Base-by-base conservation (phyloP, 208 protist genomes). In the Crithidia fasciculata region DNA sequence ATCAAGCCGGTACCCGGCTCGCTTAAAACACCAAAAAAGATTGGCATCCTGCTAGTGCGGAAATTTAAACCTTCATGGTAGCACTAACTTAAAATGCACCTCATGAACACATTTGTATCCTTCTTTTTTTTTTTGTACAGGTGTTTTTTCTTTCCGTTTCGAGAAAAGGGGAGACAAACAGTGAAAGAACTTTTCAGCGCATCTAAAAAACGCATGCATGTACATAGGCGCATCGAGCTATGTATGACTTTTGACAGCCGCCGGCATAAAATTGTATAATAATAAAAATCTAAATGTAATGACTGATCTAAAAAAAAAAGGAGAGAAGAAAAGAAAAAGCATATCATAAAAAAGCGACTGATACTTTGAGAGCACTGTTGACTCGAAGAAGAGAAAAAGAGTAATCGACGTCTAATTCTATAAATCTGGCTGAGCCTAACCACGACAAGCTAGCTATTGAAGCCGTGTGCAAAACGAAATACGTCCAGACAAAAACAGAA, bases 251-350 rank as follows among this genome's bases (percentile, higher is more conserved):
- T 49, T 49, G 45, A 13, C 45, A 13, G 12, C 12, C 45, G 45
- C 45, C 45, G 7, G 12, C 7, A 49, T 13, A 49, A 15, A 15
- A 8, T 8, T 49, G 45, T 49, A 49, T 49, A 49, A 49, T 49
- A 13, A 59, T 40, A 64, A 74, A 67, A 55, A 50, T 65, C 54
- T 37, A 60, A 71, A 50, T 50, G 7, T 40, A 28, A 40, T 69
- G 13, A 59, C 47, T n/a, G 44, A 52, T 78, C 47, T 69, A 69
- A 44, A 10, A 61, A 71, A 39, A 50, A n/a, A 40, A 67, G 19
- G 5, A 55, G n/a, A 5, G 15, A 16, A 69, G 58, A 53, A 50
- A 68, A 53, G 3, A 78, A 72, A 80, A 60, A 18, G 10, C 55
- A 39, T 47, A n/a, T 43, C 18, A 65, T 72, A 64, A 77, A 66